phyloP scores from a whole-genome alignment of 805 yeast species.

The Starmerella cellae region DNA sequence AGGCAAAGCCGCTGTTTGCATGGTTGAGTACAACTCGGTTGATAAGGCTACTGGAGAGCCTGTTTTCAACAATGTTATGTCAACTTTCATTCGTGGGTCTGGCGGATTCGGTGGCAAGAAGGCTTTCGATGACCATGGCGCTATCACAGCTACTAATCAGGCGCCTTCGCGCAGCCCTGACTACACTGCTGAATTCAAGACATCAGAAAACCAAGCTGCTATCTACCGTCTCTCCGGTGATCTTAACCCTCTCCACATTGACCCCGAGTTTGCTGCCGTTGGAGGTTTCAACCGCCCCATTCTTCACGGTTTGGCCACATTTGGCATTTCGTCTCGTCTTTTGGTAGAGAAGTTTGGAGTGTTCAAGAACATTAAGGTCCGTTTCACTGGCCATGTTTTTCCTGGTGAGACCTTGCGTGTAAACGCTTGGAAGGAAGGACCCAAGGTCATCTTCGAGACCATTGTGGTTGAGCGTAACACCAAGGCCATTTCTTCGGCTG shows the following conservation, averaged over 20 bases:
- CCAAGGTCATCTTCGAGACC: slow-evolving; percentile 65
- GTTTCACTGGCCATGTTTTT: slow-evolving; percentile 83
- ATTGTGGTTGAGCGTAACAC: slow-evolving; percentile 64
- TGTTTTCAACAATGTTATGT: slow-evolving; percentile 67
- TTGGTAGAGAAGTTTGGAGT: slow-evolving; percentile 69
- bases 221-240: slow-evolving; percentile 87
- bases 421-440: slow-evolving; percentile 69
- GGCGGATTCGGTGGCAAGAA: slow-evolving; percentile 37
- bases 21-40: slow-evolving; percentile 61
- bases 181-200: slow-evolving; percentile 43
- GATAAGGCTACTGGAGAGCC: slow-evolving; percentile 57
- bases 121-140: slow-evolving; percentile 42
- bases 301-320: slow-evolving; percentile 79
- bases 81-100: slow-evolving; percentile 71
- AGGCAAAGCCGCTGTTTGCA: slow-evolving; percentile 67
- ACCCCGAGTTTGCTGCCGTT: slow-evolving; percentile 76
- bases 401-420: slow-evolving; percentile 85
- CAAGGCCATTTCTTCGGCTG: slow-evolving; percentile 77
- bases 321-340: slow-evolving; percentile 69
- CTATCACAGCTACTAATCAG: slow-evolving; percentile 49
- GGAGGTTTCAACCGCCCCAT: slow-evolving; percentile 80
- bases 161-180: slow-evolving; percentile 59
- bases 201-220: slow-evolving; percentile 67
- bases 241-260: slow-evolving; percentile 89
- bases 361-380: slow-evolving; percentile 71